Evolutionary conservation across 176 grass and related monocot genomes (phyloP).

Genomic region (Eragrostis nindensis): DNA sequence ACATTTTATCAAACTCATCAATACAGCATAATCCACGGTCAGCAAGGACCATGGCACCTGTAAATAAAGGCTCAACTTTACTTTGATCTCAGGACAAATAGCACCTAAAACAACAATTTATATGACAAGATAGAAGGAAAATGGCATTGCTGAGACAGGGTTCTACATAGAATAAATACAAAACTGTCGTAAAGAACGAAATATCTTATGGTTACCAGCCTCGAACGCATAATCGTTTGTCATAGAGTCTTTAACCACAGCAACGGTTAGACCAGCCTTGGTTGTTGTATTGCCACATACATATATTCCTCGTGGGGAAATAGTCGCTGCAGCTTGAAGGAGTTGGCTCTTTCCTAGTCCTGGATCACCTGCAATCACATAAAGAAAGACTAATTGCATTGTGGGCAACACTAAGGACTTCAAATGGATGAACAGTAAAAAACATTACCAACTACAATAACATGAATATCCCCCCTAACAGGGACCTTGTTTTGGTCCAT

Average conservation of each 20-base stretch:
- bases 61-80: slow-evolving; percentile 14
- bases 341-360: slow-evolving; percentile 98
- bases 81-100: not conserved
- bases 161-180: slow-evolving; percentile 15
- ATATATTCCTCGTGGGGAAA: slow-evolving; percentile 94
- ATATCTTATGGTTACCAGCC: slow-evolving; percentile 65
- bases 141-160: not conserved
- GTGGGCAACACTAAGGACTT: slow-evolving; percentile 1
- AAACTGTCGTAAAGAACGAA: not conserved
- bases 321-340: slow-evolving; percentile 74
- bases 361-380: slow-evolving; percentile 63
- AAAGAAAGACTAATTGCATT: slow-evolving; percentile 25
- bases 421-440: not conserved
- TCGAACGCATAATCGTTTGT: slow-evolving; percentile 97
- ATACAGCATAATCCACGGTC: slow-evolving; percentile 94
- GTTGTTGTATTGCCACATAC: slow-evolving; percentile 94
- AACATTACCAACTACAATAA: slow-evolving; percentile 78
- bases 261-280: slow-evolving; percentile 96
- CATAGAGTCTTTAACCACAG: slow-evolving; percentile 97
- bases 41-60: slow-evolving; percentile 96
- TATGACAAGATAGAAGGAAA: slow-evolving; percentile 10
- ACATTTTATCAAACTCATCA: slow-evolving; percentile 99
- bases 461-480: slow-evolving; percentile 90
- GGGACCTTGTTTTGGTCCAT: slow-evolving; percentile 94
- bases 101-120: slow-evolving; percentile 2